phyloP scores from a whole-genome alignment of 441 rosid genomes.

The Jatropha podagrica region DNA sequence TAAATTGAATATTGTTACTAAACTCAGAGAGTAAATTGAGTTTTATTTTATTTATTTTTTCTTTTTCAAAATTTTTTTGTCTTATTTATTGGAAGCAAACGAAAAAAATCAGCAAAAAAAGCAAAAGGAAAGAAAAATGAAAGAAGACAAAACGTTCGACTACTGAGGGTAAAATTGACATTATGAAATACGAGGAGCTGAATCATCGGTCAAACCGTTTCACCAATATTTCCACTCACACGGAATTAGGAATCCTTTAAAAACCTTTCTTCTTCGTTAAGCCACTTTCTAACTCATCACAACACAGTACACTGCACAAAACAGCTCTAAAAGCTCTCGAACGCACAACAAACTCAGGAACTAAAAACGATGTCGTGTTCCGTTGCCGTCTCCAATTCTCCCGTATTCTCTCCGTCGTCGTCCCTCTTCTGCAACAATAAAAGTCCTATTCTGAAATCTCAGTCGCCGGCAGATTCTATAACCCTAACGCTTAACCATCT shows the following conservation, averaged over 20 bases:
- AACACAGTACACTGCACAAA: neutral
- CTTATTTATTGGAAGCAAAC: no score
- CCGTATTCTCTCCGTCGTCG: conserved; percentile 76
- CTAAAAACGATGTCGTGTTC: conserved; percentile 62
- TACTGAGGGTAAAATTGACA: neutral
- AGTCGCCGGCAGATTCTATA: conserved; percentile 42
- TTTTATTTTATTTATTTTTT: no score
- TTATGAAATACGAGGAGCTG: neutral
- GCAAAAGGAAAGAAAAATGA: no score
- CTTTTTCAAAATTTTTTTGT: no score
- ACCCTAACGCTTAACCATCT: conserved; percentile 43
- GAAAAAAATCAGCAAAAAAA: no score
- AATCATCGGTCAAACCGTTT: neutral
- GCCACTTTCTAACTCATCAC: neutral
- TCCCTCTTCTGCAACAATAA: conserved; percentile 65
- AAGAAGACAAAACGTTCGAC: neutral
- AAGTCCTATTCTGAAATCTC: conserved; percentile 27
- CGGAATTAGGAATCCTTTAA: neutral
- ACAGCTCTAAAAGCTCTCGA: neutral
- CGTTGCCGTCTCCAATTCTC: conserved; percentile 66
- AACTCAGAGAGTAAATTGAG: no score
- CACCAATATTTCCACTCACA: neutral
- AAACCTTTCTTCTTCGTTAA: neutral
- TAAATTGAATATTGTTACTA: no score
- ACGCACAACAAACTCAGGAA: no score